These are phyloP conservation scores for Delphinella strobiligena DNA, from an alignment of 2,329 filamentous ascomycete genomes.

Conservation along the genomic window DNA sequence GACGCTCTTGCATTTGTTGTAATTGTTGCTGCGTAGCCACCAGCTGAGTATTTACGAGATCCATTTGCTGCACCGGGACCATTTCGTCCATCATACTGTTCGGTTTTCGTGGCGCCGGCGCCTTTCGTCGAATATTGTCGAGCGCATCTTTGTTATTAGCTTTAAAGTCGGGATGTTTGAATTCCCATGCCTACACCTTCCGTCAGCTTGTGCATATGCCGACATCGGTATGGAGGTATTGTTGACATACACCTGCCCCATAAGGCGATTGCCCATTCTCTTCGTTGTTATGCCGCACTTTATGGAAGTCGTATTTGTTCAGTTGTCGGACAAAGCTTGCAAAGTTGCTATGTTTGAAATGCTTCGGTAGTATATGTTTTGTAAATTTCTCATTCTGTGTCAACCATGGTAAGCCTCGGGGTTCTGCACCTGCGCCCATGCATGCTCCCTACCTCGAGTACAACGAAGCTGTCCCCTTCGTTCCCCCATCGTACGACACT, in stretches of 20 bases:
- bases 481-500: conserved; percentile 93
- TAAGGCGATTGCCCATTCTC: conserved; percentile 73
- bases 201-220: conserved; percentile 18
- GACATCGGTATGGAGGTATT: not conserved
- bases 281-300: conserved; percentile 84
- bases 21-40: conserved; percentile 87
- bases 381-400: conserved; percentile 92
- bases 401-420: conserved; percentile 4
- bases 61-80: conserved; percentile 74
- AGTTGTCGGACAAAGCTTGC: conserved; percentile 91
- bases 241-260: conserved; percentile 54
- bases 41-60: conserved; percentile 76
- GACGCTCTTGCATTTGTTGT: conserved; percentile 73
- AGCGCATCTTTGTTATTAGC: conserved; percentile 91
- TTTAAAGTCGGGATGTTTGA: conserved; percentile 93
- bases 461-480: conserved; percentile 89
- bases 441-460: conserved; percentile 61
- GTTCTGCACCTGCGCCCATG: conserved; percentile 9
- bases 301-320: conserved; percentile 98
- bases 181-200: conserved; percentile 67
- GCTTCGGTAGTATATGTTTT: conserved; percentile 89
- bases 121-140: conserved; percentile 92
- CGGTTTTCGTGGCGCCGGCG: conserved; percentile 75
- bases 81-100: conserved; percentile 55
- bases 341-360: conserved; percentile 99